phyloP scores from a whole-genome alignment of 257 asterid genomes.

The Solanum bukasovii region DNA sequence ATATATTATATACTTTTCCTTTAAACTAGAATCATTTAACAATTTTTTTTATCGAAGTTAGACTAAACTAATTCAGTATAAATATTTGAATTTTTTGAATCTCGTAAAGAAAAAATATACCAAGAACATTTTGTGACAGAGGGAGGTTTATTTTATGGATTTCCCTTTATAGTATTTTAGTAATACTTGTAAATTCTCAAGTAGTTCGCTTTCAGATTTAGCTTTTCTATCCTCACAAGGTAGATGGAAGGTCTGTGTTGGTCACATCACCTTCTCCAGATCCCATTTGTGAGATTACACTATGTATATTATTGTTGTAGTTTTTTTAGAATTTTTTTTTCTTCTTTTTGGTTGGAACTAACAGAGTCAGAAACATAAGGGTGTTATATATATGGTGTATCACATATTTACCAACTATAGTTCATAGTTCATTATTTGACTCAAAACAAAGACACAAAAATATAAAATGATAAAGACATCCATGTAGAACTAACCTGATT shows the following conservation, averaged over 20 bases:
- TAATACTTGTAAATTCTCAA: not conserved
- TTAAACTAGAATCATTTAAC: not conserved
- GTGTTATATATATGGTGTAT: not conserved
- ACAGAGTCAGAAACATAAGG: not conserved
- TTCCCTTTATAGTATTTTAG: not conserved
- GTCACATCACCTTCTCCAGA: not conserved
- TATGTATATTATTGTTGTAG: too few relatives aligned
- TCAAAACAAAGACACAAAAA: not conserved
- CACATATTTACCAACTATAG: not conserved
- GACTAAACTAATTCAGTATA: not conserved
- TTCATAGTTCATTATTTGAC: not conserved
- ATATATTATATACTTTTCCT: not conserved
- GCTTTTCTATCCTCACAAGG: not conserved
- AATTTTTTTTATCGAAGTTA: not conserved
- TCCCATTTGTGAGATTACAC: too few relatives aligned
- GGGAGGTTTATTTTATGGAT: not conserved
- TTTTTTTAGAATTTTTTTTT: too few relatives aligned
- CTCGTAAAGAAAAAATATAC: not conserved
- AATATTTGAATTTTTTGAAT: not conserved
- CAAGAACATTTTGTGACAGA: not conserved
- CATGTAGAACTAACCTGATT: slow-evolving; percentile 9
- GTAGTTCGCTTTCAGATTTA: too few relatives aligned
- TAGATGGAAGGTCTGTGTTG: not conserved
- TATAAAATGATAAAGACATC: not conserved
- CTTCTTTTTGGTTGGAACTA: too few relatives aligned